phyloP scores from a whole-genome alignment of 495 filamentous ascomycete species.

The Cladorrhinum samala region DNA sequence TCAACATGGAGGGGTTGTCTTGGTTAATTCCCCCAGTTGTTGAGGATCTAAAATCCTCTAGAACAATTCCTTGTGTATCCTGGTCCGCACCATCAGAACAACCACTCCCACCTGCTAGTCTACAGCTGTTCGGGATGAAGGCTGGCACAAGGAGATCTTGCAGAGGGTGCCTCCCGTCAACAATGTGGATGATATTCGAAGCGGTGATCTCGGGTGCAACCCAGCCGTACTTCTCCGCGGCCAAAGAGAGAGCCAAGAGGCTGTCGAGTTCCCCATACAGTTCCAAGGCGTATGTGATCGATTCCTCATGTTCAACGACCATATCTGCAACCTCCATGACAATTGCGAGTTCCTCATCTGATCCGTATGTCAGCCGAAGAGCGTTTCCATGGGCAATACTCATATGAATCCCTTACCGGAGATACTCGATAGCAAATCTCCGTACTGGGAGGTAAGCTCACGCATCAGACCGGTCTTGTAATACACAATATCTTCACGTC shows the following conservation, averaged over 20 bases:
- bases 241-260: constrained; percentile 72
- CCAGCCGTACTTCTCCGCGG: constrained; percentile 70
- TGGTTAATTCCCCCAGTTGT: neutral
- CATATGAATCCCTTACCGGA: constrained; percentile 51
- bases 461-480: constrained; percentile 85
- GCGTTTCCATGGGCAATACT: neutral
- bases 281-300: constrained; percentile 62
- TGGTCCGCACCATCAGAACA: neutral
- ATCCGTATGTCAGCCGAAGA: neutral
- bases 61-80: neutral
- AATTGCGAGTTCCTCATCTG: constrained; percentile 89
- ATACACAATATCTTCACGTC: constrained; percentile 64
- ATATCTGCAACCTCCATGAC: constrained; percentile 68
- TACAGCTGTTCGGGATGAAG: constrained; percentile 79
- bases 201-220: constrained; percentile 61
- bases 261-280: constrained; percentile 87
- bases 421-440: constrained; percentile 79
- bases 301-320: constrained; percentile 63
- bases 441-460: constrained; percentile 74
- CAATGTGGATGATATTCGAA: constrained; percentile 69
- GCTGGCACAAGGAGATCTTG: constrained; percentile 84
- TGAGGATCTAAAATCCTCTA: neutral
- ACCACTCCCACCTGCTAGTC: constrained; percentile 58
- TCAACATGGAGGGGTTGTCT: constrained; percentile 60
- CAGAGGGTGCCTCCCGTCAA: constrained; percentile 78